Percentiles rank a stretch among this genome's conserved stretches.
These are phyloP conservation scores for Cavenderia fasciculata DNA, from an alignment of 78 protist species.

Conservation along the genomic window DNA sequence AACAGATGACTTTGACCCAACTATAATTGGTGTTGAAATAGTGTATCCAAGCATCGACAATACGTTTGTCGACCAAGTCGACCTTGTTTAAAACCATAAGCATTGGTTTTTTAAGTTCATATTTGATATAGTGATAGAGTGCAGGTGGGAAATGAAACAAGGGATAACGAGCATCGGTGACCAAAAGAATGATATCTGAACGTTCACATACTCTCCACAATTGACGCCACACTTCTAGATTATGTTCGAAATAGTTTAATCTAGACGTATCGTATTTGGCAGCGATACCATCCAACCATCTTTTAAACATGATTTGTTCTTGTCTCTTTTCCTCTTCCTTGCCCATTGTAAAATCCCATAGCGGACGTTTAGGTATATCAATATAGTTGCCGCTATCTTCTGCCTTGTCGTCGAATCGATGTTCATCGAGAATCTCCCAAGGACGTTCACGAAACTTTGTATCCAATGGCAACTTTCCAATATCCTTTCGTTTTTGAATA, in stretches of 20 bases:
- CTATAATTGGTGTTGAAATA: slow-evolving; percentile 61
- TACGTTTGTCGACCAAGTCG: slow-evolving; percentile 78
- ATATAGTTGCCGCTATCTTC: background rate
- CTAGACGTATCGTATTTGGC: background rate
- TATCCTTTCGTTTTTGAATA: slow-evolving; percentile 39
- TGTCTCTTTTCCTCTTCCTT: slow-evolving; percentile 43
- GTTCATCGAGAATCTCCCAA: slow-evolving; percentile 42
- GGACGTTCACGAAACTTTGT: slow-evolving; percentile 21
- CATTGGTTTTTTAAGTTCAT: slow-evolving; percentile 79
- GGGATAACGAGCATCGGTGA: slow-evolving; percentile 90
- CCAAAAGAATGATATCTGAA: slow-evolving; percentile 83
- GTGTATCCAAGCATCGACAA: slow-evolving; percentile 72
- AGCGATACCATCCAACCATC: slow-evolving; percentile 58
- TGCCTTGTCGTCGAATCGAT: background rate
- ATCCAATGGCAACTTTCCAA: slow-evolving; percentile 37
- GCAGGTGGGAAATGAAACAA: slow-evolving; percentile 90
- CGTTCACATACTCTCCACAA: slow-evolving; percentile 91
- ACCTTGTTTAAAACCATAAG: slow-evolving; percentile 87
- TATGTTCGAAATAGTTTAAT: slow-evolving; percentile 90
- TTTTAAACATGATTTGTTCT: slow-evolving; percentile 57
- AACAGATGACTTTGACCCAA: slow-evolving; percentile 6
- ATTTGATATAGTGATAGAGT: slow-evolving; percentile 59
- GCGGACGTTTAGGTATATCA: slow-evolving; percentile 83
- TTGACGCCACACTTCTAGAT: slow-evolving; percentile 93
- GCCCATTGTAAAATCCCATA: slow-evolving; percentile 70